Base-by-base conservation (phyloP, 1,139 yeast genomes). In the Saccharomyces hybrid region DNA sequence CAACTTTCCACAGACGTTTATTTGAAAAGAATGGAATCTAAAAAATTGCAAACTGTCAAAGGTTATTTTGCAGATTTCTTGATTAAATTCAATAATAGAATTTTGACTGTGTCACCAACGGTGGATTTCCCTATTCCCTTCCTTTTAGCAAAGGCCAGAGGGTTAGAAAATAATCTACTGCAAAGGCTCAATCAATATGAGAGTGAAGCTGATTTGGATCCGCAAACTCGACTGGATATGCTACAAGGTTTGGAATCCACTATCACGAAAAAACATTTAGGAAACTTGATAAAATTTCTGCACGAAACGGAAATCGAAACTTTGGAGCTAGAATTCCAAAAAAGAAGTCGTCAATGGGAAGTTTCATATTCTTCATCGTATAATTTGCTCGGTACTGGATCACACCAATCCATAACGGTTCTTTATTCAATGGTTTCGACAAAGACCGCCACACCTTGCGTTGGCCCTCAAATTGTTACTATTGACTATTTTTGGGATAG, bases 401-500 rank as follows among this genome's bases (percentile, higher is more conserved):
- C 78, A 54, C 97, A 91, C 65, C 95, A 89, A 64, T 85, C 80
- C 61, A 81, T 93, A 32, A 82, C 88, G 14, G 80, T 90, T 16
- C 74, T 93, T 42, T 89, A 86, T 66, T 86, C 96, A 0, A 81
- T 88, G 68, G 93, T 91, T 0, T 88, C 95, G 4, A 81, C 84
- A 12, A 87, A 84, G 60, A 87, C 89, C 49, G 88, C 95, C 0
- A 89, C 96, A 0, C 97, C 98, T 0, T 95, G 99, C 66, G 76
- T 84, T 51, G 98, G 98, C 0, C 99, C 99, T 0, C 89, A 82
- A 54, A 76, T 84, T 32, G 82, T 88, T 29, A 82, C 84, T 1
- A 84, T 91, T 54, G 97, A 91, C 61, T 95, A 80, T 67, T 95
- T 93, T 67, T 84, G 96, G 73, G 97, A 90, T 51, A 88, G 85